Conservation (phyloP, 768 basidiomycete species). For the Rhodosporidiobolus sp. region DNA sequence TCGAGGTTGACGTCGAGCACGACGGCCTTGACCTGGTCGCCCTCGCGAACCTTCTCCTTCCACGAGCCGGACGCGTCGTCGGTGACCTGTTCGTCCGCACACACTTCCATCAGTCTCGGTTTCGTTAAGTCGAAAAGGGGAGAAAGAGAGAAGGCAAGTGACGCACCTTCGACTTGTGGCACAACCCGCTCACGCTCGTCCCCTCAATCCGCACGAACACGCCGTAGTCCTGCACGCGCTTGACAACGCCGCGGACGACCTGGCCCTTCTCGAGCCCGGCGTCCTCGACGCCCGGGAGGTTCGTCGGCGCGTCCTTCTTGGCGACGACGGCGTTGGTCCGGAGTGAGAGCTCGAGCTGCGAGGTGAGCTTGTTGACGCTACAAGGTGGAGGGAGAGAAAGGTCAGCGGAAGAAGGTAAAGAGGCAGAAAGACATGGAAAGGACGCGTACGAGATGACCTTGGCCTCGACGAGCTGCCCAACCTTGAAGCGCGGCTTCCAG, state of each 20-base stretch:
- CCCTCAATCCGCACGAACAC: constrained; percentile 88
- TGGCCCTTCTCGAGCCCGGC: constrained; percentile 68
- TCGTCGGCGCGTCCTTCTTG: constrained; percentile 45
- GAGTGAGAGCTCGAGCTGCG: constrained; percentile 88
- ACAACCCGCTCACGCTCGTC: constrained; percentile 79
- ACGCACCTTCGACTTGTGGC: constrained; percentile 85
- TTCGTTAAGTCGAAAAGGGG: background rate
- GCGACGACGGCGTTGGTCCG: constrained; percentile 50
- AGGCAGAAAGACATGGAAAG: background rate
- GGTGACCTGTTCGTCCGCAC: constrained; percentile 61
- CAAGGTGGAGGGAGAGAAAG: background rate
- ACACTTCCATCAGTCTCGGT: background rate
- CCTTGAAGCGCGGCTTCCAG: constrained; percentile 78
- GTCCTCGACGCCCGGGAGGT: constrained; percentile 41
- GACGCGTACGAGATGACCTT: constrained; percentile 68
- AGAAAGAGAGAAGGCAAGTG: background rate
- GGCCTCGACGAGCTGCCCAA: constrained; percentile 81
- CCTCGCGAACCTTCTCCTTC: constrained; percentile 75
- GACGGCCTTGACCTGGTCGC: constrained; percentile 77
- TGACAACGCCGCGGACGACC: constrained; percentile 73
- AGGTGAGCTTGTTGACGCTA: constrained; percentile 68
- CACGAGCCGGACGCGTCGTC: constrained; percentile 80
- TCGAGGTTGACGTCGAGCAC: constrained; percentile 70
- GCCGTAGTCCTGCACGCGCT: constrained; percentile 80
- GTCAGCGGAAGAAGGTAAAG: too few relatives aligned